Percentiles rank a stretch among this genome's conserved stretches.
phyloP scores from a whole-genome alignment of 2,329 filamentous ascomycete species.

The Sporothrix sp. region DNA sequence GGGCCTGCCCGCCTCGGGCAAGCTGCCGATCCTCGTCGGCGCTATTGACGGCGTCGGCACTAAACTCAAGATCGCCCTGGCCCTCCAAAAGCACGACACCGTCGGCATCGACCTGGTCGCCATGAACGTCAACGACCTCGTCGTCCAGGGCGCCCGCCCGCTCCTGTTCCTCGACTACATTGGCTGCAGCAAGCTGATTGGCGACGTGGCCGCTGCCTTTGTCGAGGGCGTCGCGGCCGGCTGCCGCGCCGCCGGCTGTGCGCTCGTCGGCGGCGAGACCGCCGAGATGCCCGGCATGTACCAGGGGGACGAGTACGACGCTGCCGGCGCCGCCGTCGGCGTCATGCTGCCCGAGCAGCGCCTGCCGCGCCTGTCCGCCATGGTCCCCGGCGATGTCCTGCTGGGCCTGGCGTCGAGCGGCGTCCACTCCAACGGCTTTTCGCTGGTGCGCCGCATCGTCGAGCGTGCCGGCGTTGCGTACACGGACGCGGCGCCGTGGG shows the following conservation, averaged over 20 bases:
- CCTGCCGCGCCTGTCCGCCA: slow-evolving; percentile 64
- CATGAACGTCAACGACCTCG: slow-evolving; percentile 97
- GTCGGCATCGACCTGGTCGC: slow-evolving; percentile 95
- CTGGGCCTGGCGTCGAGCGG: slow-evolving; percentile 79
- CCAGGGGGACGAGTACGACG: slow-evolving; percentile 80
- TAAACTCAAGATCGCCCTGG: slow-evolving; percentile 92
- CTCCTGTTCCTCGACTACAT: slow-evolving; percentile 98
- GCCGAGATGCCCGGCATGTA: slow-evolving; percentile 98
- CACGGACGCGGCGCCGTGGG: slow-evolving; percentile 68
- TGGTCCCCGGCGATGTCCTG: slow-evolving; percentile 75
- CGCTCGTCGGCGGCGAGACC: slow-evolving; percentile 92
- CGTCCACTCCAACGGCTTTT: slow-evolving; percentile 95
- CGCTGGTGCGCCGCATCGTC: slow-evolving; percentile 84
- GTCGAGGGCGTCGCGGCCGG: slow-evolving; percentile 83
- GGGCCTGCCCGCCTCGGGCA: slow-evolving; percentile 63
- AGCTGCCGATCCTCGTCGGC: slow-evolving; percentile 78
- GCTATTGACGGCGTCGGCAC: slow-evolving; percentile 95
- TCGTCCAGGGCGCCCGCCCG: slow-evolving; percentile 90
- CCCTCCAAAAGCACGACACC: slow-evolving; percentile 80
- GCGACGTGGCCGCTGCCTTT: slow-evolving; percentile 70
- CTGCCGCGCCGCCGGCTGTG: slow-evolving; percentile 75
- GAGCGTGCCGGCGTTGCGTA: slow-evolving; percentile 63
- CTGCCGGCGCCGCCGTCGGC: slow-evolving; percentile 80
- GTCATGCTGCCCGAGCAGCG: slow-evolving; percentile 61
- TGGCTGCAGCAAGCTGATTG: slow-evolving; percentile 79